Conservation (phyloP, 2,329 filamentous ascomycete species). For the Neofusicoccum parvum region DNA sequence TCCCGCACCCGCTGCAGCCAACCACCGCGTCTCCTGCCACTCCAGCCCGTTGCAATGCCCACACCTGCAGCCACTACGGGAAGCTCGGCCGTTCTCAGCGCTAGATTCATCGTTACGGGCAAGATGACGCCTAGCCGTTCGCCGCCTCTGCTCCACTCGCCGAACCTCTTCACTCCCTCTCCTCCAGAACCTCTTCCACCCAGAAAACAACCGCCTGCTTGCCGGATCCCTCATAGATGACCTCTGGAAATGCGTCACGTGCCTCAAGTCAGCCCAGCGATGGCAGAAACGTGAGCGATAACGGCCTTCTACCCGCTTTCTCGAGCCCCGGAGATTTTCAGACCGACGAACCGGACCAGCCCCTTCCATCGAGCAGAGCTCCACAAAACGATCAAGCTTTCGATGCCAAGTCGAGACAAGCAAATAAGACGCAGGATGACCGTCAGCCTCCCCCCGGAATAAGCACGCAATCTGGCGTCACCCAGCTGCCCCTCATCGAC, state of each 20-base stretch:
- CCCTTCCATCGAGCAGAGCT: not conserved
- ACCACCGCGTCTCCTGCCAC: not conserved
- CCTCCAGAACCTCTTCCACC: not conserved
- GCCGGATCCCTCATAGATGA: not conserved
- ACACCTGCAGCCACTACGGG: not conserved
- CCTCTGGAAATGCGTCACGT: slow-evolving; percentile 2
- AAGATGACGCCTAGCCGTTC: not conserved
- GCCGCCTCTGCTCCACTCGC: not conserved
- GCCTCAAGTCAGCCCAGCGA: not conserved
- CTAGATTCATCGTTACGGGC: not conserved
- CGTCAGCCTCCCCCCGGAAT: not conserved
- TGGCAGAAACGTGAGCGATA: not conserved
- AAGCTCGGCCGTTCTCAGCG: not conserved
- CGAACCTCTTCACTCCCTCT: not conserved
- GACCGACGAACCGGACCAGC: not conserved
- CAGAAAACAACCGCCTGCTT: not conserved
- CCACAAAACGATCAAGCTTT: not conserved
- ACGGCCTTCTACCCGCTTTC: not conserved
- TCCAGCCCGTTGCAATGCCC: not conserved
- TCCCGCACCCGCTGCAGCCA: not conserved
- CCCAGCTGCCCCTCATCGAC: not conserved
- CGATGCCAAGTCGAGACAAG: not conserved
- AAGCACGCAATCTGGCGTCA: not conserved
- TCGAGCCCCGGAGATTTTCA: not conserved
- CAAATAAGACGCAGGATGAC: not conserved